Evolutionary conservation across 2,329 filamentous ascomycete species (phyloP), one percentile per base, ranked within the genome.

Genomic region (Fusarium veterinarium): DNA sequence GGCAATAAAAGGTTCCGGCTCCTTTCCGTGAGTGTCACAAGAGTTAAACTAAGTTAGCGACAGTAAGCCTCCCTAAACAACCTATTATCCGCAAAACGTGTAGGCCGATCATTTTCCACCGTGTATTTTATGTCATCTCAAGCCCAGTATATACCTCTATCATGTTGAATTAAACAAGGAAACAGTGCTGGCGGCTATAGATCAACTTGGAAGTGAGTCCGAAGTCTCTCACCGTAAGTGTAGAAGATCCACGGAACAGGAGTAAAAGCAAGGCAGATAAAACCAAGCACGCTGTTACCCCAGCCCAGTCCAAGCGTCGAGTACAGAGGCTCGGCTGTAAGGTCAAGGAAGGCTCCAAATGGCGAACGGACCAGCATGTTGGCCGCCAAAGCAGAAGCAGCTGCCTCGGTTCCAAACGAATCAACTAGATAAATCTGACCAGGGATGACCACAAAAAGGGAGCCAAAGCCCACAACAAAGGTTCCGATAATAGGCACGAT

Each of bases 401-500:
- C 75, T 19, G 76, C 76, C 33, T 71, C 67, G 1, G 59, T 42
- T 2, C 69, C 69, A 20, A 76, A 79, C 4, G 68, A 28, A 33
- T 79, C 77, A 4, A 80, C 74, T 0, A 81, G 75, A 67, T 78
- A 78, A 1, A 74, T 61, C 25, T 78, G 45, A 3, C 65, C 60
- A 8, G 71, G 59, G 2, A 75, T 53, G 4, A 89, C 19, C 85
- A 40, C 83, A 84, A 67, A 70, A 1, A 76, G 38, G 10, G 60
- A 56, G 0, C 87, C 88, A 2, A 85, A 77, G 0, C 87, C 86
- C 56, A 90, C 84, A 5, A 89, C 80, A 1, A 80, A 78, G 0
- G 86, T 87, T 8, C 89, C 89, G 30, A 90, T 83, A 49, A 90
- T 88, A 0, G 89, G 88, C 6, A 88, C 83, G 40, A 90, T 87